Evolutionary conservation across 805 yeast genomes (phyloP), one percentile per base, ranked within the genome.

Genomic region (Yarrowia sp.): DNA sequence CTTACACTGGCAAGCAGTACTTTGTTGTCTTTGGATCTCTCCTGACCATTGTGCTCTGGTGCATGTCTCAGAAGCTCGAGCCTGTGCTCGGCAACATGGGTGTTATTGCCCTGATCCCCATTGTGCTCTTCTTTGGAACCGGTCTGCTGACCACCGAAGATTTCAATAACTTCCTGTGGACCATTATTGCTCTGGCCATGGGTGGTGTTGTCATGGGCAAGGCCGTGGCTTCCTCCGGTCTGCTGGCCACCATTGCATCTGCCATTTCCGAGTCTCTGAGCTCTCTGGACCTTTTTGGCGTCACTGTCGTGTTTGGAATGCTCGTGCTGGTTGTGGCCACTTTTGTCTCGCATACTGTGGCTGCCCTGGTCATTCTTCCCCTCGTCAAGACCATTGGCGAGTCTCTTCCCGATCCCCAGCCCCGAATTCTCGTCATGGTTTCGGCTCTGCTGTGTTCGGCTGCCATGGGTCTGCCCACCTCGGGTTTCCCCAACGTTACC

Each of bases 401-500:
- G 44, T 78, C 80, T 18, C 70, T 78, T 71, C 74, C 68, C 2
- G 74, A 73, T 33, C 95, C 96, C 15, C 98, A 90, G 75, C 96
- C 98, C 39, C 82, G 92, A 68, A 73, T 93, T 51, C 78, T 95
- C 69, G 88, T 95, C 53, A 82, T 85, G 86, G 76, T 80, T 4
- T 76, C 86, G 3, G 84, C 87, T 0, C 72, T 85, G 64, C 78
- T 95, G 67, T 90, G 98, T 71, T 93, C 98, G 0, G 87, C 89
- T 41, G 99, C 98, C 1, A 95, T 95, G 98, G 98, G 97, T 1
- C 79, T 95, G 64, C 98, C 99, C 33, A 95, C 98, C 0, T 89
- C 96, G 1, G 98, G 99, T 0, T 93, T 95, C 80, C 99, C 99
- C 4, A 95, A 95, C 71, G 97, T 95, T 39, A 92, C 98, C 0